Evolutionary conservation across 352 stramenopile genomes (phyloP).

Genomic region (Globisporangium cylindrosporum): DNA sequence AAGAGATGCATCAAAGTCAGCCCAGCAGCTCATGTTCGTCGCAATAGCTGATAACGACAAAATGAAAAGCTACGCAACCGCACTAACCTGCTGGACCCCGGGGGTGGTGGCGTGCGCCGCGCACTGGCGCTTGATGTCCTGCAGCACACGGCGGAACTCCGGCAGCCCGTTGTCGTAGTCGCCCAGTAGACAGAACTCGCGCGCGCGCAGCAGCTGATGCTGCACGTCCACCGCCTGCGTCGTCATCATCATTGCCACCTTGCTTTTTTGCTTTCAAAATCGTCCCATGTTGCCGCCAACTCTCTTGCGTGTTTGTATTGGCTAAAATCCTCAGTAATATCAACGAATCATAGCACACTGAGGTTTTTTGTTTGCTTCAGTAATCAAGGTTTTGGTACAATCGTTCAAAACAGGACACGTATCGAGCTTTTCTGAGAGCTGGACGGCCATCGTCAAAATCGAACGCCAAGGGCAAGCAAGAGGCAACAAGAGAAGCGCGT

Average conservation of each 20-base stretch:
- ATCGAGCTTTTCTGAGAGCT: background rate
- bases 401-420: background rate
- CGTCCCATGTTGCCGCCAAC: background rate
- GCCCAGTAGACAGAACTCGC: constrained; percentile 63
- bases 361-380: background rate
- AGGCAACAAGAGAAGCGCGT: constrained; percentile 1
- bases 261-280: constrained; percentile 8
- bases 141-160: constrained; percentile 38
- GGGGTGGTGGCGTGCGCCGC: constrained; percentile 14
- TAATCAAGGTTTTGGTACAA: constrained; percentile 10
- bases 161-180: constrained; percentile 51
- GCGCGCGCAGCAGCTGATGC: constrained; percentile 43
- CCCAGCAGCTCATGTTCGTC: background rate
- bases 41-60: constrained; percentile 1
- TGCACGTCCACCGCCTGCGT: background rate
- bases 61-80: background rate
- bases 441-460: background rate
- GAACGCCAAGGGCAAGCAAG: background rate
- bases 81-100: constrained; percentile 35
- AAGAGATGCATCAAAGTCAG: background rate
- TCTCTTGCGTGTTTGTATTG: constrained; percentile 1
- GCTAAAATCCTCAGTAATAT: background rate
- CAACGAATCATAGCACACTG: background rate
- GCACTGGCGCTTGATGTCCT: constrained; percentile 33
- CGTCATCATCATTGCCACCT: background rate